Evolutionary conservation across 129 eudicot genomes (phyloP).

Genomic region (carrot (Daucus carota)): DNA sequence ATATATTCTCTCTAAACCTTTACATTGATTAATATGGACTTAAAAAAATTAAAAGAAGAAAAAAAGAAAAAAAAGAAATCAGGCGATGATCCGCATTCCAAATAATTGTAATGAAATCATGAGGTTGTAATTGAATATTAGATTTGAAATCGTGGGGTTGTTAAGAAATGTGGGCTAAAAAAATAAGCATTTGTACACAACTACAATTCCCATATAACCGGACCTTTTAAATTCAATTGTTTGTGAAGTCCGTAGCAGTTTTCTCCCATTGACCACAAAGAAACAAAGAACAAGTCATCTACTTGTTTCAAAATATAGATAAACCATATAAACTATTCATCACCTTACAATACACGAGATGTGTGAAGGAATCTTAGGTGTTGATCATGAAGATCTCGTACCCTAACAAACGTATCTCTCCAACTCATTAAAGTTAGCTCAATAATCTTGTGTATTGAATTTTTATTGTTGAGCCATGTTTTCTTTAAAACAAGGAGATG

Average conservation of each 20-base stretch:
- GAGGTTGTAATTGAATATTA: background rate
- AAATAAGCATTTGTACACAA: slow-evolving; percentile 11
- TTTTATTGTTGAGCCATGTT: background rate
- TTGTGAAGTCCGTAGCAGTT: background rate
- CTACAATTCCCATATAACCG: slow-evolving; percentile 5
- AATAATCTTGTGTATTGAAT: background rate
- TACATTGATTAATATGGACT: background rate
- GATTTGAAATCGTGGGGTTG: slow-evolving; percentile 4
- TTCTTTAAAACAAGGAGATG: slow-evolving; percentile 10
- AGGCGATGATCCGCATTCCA: background rate
- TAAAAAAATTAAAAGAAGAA: too few relatives aligned
- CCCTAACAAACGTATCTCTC: slow-evolving; percentile 28
- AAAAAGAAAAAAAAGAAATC: background rate
- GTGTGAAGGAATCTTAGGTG: background rate
- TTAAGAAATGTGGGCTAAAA: background rate
- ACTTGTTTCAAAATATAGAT: background rate
- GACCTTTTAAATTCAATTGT: background rate
- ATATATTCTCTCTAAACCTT: background rate
- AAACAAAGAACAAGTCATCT: background rate
- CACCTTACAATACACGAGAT: background rate
- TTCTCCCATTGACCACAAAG: background rate
- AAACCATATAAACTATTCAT: background rate
- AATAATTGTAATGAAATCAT: slow-evolving; percentile 1
- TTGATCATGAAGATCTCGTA: slow-evolving; percentile 21
- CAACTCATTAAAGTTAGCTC: background rate